A percentile compares a stretch with the other conserved stretches of the same genome.
These are phyloP conservation scores for Musa schizocarpa DNA, from an alignment of 176 grass and related monocot species.

Conservation along the genomic window DNA sequence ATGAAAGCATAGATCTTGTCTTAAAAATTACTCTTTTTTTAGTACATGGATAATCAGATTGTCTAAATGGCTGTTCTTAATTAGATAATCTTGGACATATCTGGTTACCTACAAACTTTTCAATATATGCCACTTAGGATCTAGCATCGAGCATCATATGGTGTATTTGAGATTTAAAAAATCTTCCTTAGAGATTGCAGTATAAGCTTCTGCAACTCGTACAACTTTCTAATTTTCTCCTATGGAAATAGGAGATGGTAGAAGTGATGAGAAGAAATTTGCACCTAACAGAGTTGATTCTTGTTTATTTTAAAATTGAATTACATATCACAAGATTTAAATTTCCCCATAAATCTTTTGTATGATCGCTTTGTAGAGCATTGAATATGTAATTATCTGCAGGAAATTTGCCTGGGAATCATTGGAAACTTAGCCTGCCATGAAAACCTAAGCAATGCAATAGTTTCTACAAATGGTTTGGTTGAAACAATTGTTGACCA, in stretches of 20 bases:
- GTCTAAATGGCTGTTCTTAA: background rate
- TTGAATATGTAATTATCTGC: constrained; percentile 18
- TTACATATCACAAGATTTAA: background rate
- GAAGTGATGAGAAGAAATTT: background rate
- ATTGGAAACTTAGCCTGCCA: constrained; percentile 88
- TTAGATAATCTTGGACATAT: too few species aligned
- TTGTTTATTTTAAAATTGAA: background rate
- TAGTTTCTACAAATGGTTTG: constrained; percentile 58
- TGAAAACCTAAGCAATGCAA: constrained; percentile 45
- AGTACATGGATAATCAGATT: background rate
- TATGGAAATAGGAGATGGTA: background rate
- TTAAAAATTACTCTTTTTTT: background rate
- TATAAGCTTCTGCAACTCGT: background rate
- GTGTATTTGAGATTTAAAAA: too few species aligned
- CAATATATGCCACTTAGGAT: too few species aligned
- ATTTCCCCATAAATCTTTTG: background rate
- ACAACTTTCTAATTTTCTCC: background rate
- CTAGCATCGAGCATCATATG: too few species aligned
- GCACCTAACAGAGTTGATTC: background rate
- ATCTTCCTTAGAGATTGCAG: background rate
- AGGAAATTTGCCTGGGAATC: constrained; percentile 97
- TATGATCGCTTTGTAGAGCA: background rate
- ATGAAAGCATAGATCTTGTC: too few species aligned
- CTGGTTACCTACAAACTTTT: too few species aligned
- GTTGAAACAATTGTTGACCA: constrained; percentile 58